phyloP scores from a whole-genome alignment of 495 filamentous ascomycete species.

The Neurospora pannonica region DNA sequence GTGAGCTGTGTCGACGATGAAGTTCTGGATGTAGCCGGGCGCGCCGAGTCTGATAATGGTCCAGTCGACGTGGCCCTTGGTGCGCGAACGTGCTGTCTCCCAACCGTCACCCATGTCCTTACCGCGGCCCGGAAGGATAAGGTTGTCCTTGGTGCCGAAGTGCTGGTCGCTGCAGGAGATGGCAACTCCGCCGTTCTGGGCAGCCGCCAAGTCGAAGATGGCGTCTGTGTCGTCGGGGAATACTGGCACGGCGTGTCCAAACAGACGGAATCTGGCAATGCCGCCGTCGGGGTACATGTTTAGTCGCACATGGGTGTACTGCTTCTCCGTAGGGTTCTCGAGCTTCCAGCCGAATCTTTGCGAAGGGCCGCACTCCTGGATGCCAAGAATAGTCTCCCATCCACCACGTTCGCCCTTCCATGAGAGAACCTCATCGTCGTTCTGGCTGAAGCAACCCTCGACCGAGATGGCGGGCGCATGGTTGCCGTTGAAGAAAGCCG shows the following conservation, averaged over 20 bases:
- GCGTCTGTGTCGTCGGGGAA: conserved; percentile 51
- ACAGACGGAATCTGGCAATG: conserved; percentile 79
- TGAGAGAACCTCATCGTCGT: conserved; percentile 49
- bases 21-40: conserved; percentile 55
- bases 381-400: conserved; percentile 67
- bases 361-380: conserved; percentile 63
- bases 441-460: conserved; percentile 61
- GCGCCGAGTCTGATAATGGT: conserved; percentile 68
- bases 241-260: conserved; percentile 66
- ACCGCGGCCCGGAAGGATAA: conserved; percentile 76
- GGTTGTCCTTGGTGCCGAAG: conserved; percentile 73
- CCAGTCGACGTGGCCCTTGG: conserved; percentile 77
- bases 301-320: conserved; percentile 76
- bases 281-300: conserved; percentile 92
- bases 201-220: conserved; percentile 74
- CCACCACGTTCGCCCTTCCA: conserved; percentile 45
- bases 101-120: conserved; percentile 93
- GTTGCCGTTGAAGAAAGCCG: conserved; percentile 79
- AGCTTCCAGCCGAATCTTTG: conserved; percentile 74
- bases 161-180: conserved; percentile 75
- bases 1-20: conserved; percentile 81
- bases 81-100: conserved; percentile 78
- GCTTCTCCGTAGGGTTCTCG: conserved; percentile 44
- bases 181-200: conserved; percentile 70
- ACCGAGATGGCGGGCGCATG: conserved; percentile 75